Evolutionary conservation across 1,139 yeast species (phyloP).

Genomic region (Arxiozyma telluris): DNA sequence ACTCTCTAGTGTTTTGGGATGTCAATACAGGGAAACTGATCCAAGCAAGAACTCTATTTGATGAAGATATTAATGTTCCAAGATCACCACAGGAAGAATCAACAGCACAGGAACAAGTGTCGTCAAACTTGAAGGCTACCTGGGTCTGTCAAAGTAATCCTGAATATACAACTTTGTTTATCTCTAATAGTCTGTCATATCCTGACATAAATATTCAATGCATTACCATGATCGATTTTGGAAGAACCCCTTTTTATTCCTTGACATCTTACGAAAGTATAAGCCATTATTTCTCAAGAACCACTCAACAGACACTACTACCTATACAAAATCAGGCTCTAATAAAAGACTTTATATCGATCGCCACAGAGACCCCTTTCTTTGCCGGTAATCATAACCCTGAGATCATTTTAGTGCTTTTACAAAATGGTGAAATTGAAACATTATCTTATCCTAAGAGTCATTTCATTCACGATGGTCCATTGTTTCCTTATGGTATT

Average conservation of each 20-base stretch:
- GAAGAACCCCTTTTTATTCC: slow-evolving; percentile 68
- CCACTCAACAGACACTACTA: slow-evolving; percentile 46
- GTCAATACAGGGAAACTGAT: slow-evolving; percentile 63
- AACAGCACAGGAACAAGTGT: slow-evolving; percentile 7
- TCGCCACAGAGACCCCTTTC: slow-evolving; percentile 52
- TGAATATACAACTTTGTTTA: slow-evolving; percentile 63
- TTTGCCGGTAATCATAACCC: slow-evolving; percentile 69
- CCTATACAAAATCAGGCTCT: slow-evolving; percentile 42
- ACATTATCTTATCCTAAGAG: slow-evolving; percentile 50
- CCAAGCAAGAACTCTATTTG: slow-evolving; percentile 65
- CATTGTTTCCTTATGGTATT: slow-evolving; percentile 67
- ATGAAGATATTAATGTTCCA: slow-evolving; percentile 54
- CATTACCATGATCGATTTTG: slow-evolving; percentile 63
- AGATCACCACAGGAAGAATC: slow-evolving; percentile 13
- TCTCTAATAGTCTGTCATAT: slow-evolving; percentile 56
- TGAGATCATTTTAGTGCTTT: slow-evolving; percentile 44
- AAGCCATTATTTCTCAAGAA: slow-evolving; percentile 64
- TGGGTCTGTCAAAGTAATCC: slow-evolving; percentile 78
- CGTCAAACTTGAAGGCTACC: slow-evolving; percentile 29
- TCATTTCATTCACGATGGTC: slow-evolving; percentile 44
- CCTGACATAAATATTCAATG: slow-evolving; percentile 40
- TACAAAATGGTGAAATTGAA: slow-evolving; percentile 52
- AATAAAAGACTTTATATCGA: slow-evolving; percentile 41
- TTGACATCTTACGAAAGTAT: slow-evolving; percentile 79
- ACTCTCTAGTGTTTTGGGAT: slow-evolving; percentile 88